phyloP scores from a whole-genome alignment of 768 basidiomycete genomes.

The Kwoniella sp. region DNA sequence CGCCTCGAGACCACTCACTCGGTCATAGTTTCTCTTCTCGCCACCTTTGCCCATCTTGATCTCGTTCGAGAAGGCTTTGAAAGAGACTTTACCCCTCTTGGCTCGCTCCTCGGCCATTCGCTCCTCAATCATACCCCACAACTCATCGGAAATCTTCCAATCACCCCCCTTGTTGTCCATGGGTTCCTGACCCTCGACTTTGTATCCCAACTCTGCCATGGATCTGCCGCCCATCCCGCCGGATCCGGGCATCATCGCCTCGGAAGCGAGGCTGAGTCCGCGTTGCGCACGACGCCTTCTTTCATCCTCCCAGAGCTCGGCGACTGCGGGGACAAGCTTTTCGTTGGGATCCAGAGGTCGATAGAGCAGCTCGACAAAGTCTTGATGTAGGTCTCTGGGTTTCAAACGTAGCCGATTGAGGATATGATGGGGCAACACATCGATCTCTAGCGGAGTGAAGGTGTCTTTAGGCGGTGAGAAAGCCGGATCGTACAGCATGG shows the following conservation, averaged over 20 bases:
- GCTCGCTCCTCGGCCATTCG: slow-evolving; percentile 58
- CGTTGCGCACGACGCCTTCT: slow-evolving; percentile 63
- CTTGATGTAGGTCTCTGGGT: slow-evolving; percentile 66
- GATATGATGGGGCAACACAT: slow-evolving; percentile 74
- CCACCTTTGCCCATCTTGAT: slow-evolving; percentile 29
- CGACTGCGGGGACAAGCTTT: slow-evolving; percentile 78
- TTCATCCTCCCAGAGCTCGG: slow-evolving; percentile 96
- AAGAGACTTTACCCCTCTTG: slow-evolving; percentile 36
- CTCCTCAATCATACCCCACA: slow-evolving; percentile 67
- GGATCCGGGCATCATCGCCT: slow-evolving; percentile 66
- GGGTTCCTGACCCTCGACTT: slow-evolving; percentile 52
- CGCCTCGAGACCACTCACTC: slow-evolving; percentile 38
- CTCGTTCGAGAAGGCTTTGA: slow-evolving; percentile 37
- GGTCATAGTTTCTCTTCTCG: slow-evolving; percentile 42
- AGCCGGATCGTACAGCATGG: slow-evolving; percentile 33
- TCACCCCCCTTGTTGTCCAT: slow-evolving; percentile 61
- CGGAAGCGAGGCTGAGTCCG: slow-evolving; percentile 65
- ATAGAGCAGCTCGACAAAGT: slow-evolving; percentile 59
- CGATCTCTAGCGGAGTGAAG: slow-evolving; percentile 65
- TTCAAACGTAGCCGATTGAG: slow-evolving; percentile 69
- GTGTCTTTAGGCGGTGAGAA: slow-evolving; percentile 46
- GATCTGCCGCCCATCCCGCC: slow-evolving; percentile 52
- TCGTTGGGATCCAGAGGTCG: slow-evolving; percentile 56
- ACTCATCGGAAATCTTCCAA: slow-evolving; percentile 58
- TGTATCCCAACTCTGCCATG: slow-evolving; percentile 40